Conservation (phyloP, 192 early-diverging fungal genomes). For the Dimargaris xerosporica region DNA sequence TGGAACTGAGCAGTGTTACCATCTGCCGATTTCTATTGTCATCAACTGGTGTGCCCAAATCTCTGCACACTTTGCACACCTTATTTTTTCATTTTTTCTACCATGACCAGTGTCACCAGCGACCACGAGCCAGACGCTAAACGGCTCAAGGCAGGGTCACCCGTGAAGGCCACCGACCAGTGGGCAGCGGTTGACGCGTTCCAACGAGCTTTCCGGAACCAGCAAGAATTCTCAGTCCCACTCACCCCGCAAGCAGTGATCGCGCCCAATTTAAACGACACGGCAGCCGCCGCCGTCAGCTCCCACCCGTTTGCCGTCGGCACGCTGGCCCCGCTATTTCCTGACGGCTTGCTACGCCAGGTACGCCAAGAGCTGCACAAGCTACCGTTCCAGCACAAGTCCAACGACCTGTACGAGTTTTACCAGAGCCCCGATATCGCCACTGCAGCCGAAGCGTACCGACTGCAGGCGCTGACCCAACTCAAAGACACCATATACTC, state of each 20-base stretch:
- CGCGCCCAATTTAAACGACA: neutral
- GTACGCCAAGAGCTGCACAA: conserved; percentile 1
- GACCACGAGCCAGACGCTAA: too few relatives aligned
- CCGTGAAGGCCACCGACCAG: too few relatives aligned
- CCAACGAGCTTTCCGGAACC: too few relatives aligned
- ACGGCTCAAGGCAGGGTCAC: too few relatives aligned
- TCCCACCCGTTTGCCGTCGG: neutral
- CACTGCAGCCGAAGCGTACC: conserved; percentile 8
- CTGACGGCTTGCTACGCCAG: neutral
- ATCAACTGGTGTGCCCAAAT: too few relatives aligned
- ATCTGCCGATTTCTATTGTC: too few relatives aligned
- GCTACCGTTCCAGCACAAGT: conserved; percentile 12
- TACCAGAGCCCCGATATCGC: conserved; percentile 48
- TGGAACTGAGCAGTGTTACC: too few relatives aligned
- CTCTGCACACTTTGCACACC: too few relatives aligned
- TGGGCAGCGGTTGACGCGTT: too few relatives aligned
- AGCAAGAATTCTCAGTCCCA: too few relatives aligned
- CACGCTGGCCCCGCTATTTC: neutral
- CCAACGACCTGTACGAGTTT: conserved; percentile 59
- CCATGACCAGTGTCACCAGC: too few relatives aligned
- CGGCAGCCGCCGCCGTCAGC: neutral
- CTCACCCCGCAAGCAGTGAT: conserved; percentile 6
- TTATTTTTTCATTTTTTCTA: too few relatives aligned
- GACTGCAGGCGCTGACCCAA: conserved; percentile 25
- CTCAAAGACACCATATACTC: conserved; percentile 43